Conservation (phyloP, 495 filamentous ascomycete species). For the Platismatia glauca region DNA sequence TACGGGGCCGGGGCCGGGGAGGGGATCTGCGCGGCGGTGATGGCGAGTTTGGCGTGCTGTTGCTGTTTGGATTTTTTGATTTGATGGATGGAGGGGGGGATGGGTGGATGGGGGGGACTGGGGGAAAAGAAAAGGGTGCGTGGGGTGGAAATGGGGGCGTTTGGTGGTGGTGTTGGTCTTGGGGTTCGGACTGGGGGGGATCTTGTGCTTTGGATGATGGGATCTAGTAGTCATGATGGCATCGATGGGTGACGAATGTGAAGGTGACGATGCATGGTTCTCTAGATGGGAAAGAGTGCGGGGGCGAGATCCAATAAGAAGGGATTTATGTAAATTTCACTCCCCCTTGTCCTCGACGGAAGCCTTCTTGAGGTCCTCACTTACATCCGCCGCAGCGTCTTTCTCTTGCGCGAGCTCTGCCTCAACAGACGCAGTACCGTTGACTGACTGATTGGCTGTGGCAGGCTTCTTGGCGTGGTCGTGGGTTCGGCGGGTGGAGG, state of each 20-base stretch:
- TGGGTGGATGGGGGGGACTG: neutral
- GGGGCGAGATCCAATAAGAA: no score
- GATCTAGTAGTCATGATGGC: no score
- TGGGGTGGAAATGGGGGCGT: no score
- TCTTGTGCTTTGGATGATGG: no score
- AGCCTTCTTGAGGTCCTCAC: conserved; percentile 50
- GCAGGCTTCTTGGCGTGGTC: conserved; percentile 48
- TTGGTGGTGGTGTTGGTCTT: neutral
- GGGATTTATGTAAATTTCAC: no score
- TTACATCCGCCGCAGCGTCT: conserved; percentile 47
- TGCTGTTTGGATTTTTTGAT: conserved; percentile 36
- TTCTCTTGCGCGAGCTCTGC: conserved; percentile 51
- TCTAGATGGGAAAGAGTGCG: no score
- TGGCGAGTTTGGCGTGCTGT: conserved; percentile 32
- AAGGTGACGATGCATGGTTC: no score
- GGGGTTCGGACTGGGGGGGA: no score
- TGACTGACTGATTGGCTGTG: conserved; percentile 39
- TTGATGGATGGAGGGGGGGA: neutral
- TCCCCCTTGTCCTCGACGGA: conserved; percentile 42
- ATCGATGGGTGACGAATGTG: no score
- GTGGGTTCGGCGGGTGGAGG: conserved; percentile 24
- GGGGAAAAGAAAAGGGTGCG: neutral
- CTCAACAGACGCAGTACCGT: conserved; percentile 43
- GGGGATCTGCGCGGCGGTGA: conserved; percentile 29
- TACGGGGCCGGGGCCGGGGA: conserved; percentile 16